Evolutionary conservation across 2,329 filamentous ascomycete genomes (phyloP).

Genomic region (Penicillium sp.): DNA sequence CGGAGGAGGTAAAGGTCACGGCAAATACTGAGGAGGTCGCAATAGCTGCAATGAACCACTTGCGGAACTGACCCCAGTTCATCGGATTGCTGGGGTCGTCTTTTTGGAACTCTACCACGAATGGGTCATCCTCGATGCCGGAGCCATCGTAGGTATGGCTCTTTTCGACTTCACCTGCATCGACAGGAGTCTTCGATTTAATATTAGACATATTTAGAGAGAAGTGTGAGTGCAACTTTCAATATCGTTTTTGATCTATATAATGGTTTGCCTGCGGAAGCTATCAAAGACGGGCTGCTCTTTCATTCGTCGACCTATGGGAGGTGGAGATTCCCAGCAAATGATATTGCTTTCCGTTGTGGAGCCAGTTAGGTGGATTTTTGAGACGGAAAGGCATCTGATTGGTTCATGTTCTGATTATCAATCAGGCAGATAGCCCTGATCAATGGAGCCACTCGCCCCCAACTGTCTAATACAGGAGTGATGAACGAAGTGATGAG

Average conservation of each 20-base stretch:
- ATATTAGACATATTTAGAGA: not conserved
- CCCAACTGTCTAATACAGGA: not conserved
- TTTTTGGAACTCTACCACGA: slow-evolving; percentile 2
- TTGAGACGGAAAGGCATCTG: not conserved
- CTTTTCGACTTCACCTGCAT: slow-evolving; percentile 1
- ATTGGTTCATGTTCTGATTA: not conserved
- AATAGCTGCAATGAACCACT: slow-evolving; percentile 32
- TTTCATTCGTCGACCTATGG: not conserved
- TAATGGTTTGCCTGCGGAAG: not conserved
- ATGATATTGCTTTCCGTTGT: not conserved
- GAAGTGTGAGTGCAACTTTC: not conserved
- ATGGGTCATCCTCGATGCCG: slow-evolving; percentile 13
- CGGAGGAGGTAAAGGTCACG: slow-evolving; percentile 35
- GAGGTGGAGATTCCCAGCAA: not conserved
- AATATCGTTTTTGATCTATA: not conserved
- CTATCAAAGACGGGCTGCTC: not conserved
- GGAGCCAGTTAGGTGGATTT: not conserved
- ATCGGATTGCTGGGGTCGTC: slow-evolving; percentile 12
- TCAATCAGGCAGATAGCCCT: not conserved
- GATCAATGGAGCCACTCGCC: not conserved
- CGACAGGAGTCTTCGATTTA: not conserved
- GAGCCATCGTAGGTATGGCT: slow-evolving; percentile 4
- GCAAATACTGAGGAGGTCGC: slow-evolving; percentile 27
- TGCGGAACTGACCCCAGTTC: slow-evolving; percentile 14
- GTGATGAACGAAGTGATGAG: not conserved